These are phyloP conservation scores for Alternaria viburni DNA, from an alignment of 2,329 filamentous ascomycete genomes.

Conservation along the genomic window DNA sequence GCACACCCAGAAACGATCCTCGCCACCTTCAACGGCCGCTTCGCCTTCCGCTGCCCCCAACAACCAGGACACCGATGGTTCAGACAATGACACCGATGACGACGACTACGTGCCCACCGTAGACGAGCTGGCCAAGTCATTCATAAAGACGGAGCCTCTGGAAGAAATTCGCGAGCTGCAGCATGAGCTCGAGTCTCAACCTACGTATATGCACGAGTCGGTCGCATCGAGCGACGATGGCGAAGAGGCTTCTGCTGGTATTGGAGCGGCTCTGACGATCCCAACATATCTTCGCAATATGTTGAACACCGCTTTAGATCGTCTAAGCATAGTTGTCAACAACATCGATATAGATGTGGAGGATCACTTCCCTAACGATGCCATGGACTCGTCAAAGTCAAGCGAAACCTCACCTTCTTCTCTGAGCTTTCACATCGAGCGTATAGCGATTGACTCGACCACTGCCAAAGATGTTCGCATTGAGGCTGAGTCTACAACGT, in stretches of 20 bases:
- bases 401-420: conserved; percentile 62
- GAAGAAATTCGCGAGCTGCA: conserved; percentile 72
- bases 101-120: conserved; percentile 66
- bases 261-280: conserved; percentile 71
- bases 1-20: conserved; percentile 11
- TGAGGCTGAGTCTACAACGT: conserved; percentile 23
- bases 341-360: conserved; percentile 72
- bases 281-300: conserved; percentile 75
- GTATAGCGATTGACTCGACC: conserved; percentile 71
- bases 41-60: conserved; percentile 18
- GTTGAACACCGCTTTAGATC: conserved; percentile 75
- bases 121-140: conserved; percentile 77
- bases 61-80: conserved; percentile 23
- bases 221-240: conserved; percentile 65
- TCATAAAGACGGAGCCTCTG: conserved; percentile 73
- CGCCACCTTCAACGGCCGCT: conserved; percentile 6
- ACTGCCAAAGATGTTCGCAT: conserved; percentile 33
- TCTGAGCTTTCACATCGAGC: conserved; percentile 69
- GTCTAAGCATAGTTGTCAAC: conserved; percentile 70
- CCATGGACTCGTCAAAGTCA: conserved; percentile 59
- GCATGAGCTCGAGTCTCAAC: conserved; percentile 69
- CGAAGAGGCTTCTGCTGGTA: conserved; percentile 68
- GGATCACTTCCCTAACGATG: conserved; percentile 54
- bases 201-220: conserved; percentile 67
- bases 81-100: conserved; percentile 44